Evolutionary conservation across 345 rosid species (phyloP).

Genomic region (Abelmoschus esculentus): DNA sequence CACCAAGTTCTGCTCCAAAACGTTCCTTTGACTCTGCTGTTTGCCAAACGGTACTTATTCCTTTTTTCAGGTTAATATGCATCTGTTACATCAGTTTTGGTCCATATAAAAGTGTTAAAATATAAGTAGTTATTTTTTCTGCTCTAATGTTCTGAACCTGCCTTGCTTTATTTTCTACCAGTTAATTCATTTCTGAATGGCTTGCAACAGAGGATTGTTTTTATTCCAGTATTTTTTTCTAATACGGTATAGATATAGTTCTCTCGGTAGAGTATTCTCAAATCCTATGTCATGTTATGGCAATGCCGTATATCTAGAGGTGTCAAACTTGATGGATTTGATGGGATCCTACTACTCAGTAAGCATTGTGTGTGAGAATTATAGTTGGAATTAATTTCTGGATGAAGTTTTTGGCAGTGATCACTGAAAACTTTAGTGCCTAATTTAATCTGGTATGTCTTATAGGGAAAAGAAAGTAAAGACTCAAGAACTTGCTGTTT

Average conservation of each 20-base stretch:
- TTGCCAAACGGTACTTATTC: slow-evolving; percentile 69
- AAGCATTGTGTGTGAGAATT: not conserved
- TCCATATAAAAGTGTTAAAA: not conserved
- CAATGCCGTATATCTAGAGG: not conserved
- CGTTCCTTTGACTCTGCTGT: slow-evolving; percentile 62
- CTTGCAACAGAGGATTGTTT: not conserved
- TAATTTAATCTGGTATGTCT: not conserved
- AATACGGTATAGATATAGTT: not conserved
- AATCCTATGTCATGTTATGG: not conserved
- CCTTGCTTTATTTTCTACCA: not conserved
- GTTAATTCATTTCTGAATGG: slow-evolving; percentile 2
- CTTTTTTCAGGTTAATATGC: slow-evolving; percentile 6
- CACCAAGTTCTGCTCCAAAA: slow-evolving; percentile 84
- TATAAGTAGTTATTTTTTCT: not conserved
- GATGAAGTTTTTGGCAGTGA: not conserved
- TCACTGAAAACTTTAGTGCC: not conserved
- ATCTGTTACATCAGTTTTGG: not conserved
- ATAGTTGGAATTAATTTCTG: not conserved
- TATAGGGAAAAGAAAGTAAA: not conserved
- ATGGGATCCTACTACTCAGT: not conserved
- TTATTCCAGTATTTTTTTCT: not conserved
- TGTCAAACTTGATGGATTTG: not conserved
- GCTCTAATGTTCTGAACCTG: not conserved
- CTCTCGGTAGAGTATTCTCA: not conserved
- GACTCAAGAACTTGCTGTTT: not conserved